Conservation (phyloP, 78 protist species). For the Isochrysis galbana region DNA sequence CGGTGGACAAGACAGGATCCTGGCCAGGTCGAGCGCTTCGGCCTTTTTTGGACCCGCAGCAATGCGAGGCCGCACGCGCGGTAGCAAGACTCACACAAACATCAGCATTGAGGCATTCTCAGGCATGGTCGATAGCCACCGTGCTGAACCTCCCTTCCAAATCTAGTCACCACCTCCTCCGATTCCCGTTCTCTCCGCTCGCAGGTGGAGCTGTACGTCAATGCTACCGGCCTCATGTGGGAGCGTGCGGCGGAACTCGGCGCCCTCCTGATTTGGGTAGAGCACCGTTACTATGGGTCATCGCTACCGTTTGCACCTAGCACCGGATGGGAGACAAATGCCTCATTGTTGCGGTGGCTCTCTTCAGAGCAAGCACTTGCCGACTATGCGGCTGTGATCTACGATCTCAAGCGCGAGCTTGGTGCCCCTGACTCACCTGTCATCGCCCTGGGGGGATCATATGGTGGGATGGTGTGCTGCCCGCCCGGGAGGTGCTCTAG, state of each 20-base stretch:
- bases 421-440: not conserved
- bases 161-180: too few species aligned
- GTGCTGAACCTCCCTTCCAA: too few species aligned
- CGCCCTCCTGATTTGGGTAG: conserved; percentile 19
- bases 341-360: not conserved
- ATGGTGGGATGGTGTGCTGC: conserved; percentile 60
- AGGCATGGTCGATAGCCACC: too few species aligned
- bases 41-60: too few species aligned
- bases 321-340: not conserved
- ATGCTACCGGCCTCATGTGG: conserved; percentile 58
- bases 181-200: too few species aligned
- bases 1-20: too few species aligned
- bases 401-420: not conserved
- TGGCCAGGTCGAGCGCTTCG: too few species aligned
- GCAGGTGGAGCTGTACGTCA: conserved; percentile 62
- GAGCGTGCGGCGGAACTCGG: conserved; percentile 11
- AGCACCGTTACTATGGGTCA: conserved; percentile 39
- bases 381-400: not conserved
- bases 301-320: conserved; percentile 19
- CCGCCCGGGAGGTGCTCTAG: too few species aligned
- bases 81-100: too few species aligned
- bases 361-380: not conserved
- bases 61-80: too few species aligned
- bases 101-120: too few species aligned
- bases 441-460: conserved; percentile 63